Conservation (phyloP, 2,329 filamentous ascomycete species). For the Orbilia brochopaga region DNA sequence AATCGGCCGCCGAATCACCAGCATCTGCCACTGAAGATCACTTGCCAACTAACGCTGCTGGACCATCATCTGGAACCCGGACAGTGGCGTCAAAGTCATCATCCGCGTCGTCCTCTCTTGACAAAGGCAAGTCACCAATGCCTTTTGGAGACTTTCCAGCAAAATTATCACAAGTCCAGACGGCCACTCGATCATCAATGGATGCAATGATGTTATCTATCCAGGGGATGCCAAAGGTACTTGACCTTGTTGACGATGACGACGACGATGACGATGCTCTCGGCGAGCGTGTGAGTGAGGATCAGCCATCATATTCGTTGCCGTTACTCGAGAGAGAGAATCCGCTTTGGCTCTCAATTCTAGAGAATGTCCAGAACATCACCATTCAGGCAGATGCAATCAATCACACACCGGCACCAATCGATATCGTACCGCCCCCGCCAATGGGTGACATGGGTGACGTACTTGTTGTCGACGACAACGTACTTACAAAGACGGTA, state of each 20-base stretch:
- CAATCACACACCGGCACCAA: no score
- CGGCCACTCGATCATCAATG: conserved; percentile 31
- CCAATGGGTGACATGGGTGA: conserved; percentile 10
- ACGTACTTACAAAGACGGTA: conserved; percentile 34
- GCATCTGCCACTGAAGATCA: neutral
- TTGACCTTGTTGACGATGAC: no score
- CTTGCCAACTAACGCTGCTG: neutral
- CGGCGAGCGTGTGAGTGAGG: conserved; percentile 25
- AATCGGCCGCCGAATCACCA: neutral
- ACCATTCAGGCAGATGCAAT: no score
- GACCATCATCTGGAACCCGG: conserved; percentile 19
- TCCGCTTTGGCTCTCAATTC: conserved; percentile 18
- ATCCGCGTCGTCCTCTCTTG: conserved; percentile 31
- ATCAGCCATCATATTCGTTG: conserved; percentile 24
- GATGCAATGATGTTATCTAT: conserved; percentile 44
- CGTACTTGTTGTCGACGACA: conserved; percentile 48
- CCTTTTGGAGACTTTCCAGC: conserved; percentile 33
- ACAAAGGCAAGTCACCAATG: conserved; percentile 25
- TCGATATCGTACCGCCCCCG: no score
- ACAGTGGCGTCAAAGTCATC: conserved; percentile 30
- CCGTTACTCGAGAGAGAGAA: conserved; percentile 24
- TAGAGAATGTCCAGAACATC: no score
- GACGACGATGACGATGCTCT: conserved; percentile 28
- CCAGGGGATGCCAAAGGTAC: conserved; percentile 23
- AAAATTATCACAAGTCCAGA: conserved; percentile 16